A percentile compares a stretch with the other conserved stretches of the same genome.
Conservation (phyloP, 306 rosid species). For the Datisca glomerata region DNA sequence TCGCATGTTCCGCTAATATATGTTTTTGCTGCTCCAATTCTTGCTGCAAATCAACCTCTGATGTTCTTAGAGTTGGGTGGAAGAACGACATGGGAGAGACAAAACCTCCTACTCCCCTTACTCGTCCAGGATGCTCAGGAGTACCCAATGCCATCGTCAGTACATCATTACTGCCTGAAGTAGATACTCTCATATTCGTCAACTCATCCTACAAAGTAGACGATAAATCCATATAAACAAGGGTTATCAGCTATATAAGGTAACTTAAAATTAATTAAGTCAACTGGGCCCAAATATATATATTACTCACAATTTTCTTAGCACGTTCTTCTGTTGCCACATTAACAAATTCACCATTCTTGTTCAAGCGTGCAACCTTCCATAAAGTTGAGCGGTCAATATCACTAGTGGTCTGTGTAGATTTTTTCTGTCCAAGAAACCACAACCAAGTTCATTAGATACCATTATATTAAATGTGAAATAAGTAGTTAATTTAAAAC, state of each 20-base stretch:
- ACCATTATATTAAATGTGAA: too few species aligned
- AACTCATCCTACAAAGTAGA: slow-evolving; percentile 2
- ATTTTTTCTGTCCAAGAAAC: background rate
- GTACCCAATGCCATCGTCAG: slow-evolving; percentile 2
- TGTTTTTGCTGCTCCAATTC: background rate
- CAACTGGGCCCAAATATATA: too few species aligned
- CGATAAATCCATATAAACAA: too few species aligned
- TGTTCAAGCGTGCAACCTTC: background rate
- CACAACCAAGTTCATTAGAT: background rate
- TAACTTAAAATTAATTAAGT: too few species aligned
- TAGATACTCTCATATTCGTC: background rate
- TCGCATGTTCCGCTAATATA: too few species aligned
- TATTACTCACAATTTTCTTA: slow-evolving; percentile 1
- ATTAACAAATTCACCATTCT: background rate
- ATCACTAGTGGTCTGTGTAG: background rate
- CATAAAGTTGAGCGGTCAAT: too few species aligned
- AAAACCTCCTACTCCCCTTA: background rate
- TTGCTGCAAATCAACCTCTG: background rate
- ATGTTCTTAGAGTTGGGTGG: background rate
- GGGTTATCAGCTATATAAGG: too few species aligned
- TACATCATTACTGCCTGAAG: background rate
- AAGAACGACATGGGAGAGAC: background rate
- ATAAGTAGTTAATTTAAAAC: background rate
- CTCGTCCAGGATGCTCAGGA: background rate
- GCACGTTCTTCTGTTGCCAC: background rate